Percentiles rank a stretch among this genome's conserved stretches.
These are phyloP conservation scores for Fusarium scirpi DNA, from an alignment of 2,329 filamentous ascomycete genomes.

Conservation along the genomic window DNA sequence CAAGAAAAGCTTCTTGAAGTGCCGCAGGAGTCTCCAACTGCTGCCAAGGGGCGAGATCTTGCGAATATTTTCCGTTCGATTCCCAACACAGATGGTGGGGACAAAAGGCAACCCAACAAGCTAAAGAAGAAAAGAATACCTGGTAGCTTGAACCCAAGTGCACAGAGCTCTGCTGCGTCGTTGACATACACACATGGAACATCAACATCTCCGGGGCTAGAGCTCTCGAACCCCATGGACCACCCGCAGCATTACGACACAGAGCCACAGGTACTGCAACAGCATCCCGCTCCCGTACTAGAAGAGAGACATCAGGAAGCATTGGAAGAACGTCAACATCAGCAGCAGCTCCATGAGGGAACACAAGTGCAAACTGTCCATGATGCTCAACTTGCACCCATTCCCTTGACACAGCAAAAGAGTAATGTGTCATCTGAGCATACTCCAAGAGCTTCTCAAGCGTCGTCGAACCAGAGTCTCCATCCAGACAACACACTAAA, in stretches of 20 bases:
- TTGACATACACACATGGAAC: constrained; percentile 60
- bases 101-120: constrained; percentile 85
- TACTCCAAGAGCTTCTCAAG: constrained; percentile 61
- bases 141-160: constrained; percentile 83
- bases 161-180: constrained; percentile 89
- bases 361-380: constrained; percentile 26
- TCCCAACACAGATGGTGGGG: constrained; percentile 69
- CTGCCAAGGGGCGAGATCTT: constrained; percentile 74
- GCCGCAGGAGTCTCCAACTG: constrained; percentile 61
- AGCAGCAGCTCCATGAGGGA: constrained; percentile 16
- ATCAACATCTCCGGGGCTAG: constrained; percentile 62
- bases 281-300: constrained; percentile 37
- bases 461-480: constrained; percentile 55
- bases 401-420: constrained; percentile 36
- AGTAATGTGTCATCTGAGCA: constrained; percentile 57
- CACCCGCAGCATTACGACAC: constrained; percentile 36
- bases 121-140: constrained; percentile 87
- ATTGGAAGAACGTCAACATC: constrained; percentile 32
- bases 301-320: constrained; percentile 40
- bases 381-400: constrained; percentile 36
- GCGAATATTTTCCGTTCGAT: constrained; percentile 78
- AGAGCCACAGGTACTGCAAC: constrained; percentile 32
- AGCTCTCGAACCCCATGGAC: constrained; percentile 62
- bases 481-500: constrained; percentile 66
- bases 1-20: constrained; percentile 62